Evolutionary conservation across 495 filamentous ascomycete species (phyloP).

Genomic region (Aspergillus biplanus): DNA sequence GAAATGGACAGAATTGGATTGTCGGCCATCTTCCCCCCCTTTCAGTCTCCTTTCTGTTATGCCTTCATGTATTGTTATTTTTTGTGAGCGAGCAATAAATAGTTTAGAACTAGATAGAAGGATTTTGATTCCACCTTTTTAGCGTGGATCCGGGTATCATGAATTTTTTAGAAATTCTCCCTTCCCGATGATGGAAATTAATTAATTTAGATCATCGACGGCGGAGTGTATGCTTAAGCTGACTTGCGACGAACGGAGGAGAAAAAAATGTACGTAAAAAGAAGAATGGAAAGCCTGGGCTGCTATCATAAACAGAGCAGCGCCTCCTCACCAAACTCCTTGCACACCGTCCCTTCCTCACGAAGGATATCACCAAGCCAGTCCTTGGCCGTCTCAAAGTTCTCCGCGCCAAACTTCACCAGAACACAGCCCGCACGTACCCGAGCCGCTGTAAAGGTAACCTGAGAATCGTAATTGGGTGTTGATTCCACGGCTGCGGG

Average conservation of each 20-base stretch:
- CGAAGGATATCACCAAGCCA: slow-evolving; percentile 63
- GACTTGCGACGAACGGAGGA: no score
- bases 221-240: no score
- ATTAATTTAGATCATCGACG: no score
- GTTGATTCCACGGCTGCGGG: slow-evolving; percentile 36
- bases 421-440: slow-evolving; percentile 79
- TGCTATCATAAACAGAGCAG: slow-evolving; percentile 56
- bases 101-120: not conserved
- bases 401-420: slow-evolving; percentile 77
- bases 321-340: slow-evolving; percentile 65
- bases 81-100: not conserved
- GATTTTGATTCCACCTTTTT: not conserved
- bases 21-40: not conserved
- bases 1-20: slow-evolving; percentile 1
- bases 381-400: slow-evolving; percentile 62
- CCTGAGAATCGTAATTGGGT: slow-evolving; percentile 53
- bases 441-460: slow-evolving; percentile 85
- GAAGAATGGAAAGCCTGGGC: no score
- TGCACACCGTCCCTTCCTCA: slow-evolving; percentile 59
- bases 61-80: not conserved
- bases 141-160: no score
- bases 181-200: no score
- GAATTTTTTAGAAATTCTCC: no score
- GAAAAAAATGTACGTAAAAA: no score
- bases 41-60: not conserved